A percentile compares a stretch with the other conserved stretches of the same genome.
These are phyloP conservation scores for Zygosaccharomyces gambellarensis DNA, from an alignment of 805 yeast genomes.

Conservation along the genomic window DNA sequence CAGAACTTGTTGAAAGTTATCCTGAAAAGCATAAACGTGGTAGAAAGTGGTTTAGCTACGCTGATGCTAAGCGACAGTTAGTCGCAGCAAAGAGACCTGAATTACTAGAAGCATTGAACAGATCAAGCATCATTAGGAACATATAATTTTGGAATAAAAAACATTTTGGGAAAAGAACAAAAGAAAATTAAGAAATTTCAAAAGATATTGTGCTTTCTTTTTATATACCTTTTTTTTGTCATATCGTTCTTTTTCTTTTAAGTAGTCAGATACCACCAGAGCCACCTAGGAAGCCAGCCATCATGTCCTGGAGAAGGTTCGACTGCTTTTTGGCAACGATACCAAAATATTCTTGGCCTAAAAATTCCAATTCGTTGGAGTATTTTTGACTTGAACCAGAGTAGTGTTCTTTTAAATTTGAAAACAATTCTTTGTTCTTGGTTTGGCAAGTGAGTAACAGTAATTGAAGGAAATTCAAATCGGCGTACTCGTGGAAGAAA, in stretches of 20 bases:
- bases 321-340: slow-evolving; percentile 48
- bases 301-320: slow-evolving; percentile 64
- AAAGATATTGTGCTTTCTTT: neutral
- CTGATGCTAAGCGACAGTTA: slow-evolving; percentile 62
- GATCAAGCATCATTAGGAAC: slow-evolving; percentile 42
- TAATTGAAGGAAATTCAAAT: slow-evolving; percentile 67
- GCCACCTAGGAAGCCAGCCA: slow-evolving; percentile 63
- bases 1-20: slow-evolving; percentile 54
- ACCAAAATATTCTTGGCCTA: slow-evolving; percentile 62
- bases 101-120: slow-evolving; percentile 55
- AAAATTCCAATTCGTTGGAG: slow-evolving; percentile 43
- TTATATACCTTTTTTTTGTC: neutral
- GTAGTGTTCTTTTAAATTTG: slow-evolving; percentile 50
- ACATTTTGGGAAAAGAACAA: neutral
- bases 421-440: slow-evolving; percentile 47
- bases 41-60: slow-evolving; percentile 70
- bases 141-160: slow-evolving; percentile 4
- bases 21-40: slow-evolving; percentile 66
- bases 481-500: slow-evolving; percentile 40
- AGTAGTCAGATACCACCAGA: slow-evolving; percentile 5
- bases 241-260: neutral
- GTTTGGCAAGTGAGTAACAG: slow-evolving; percentile 56
- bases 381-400: slow-evolving; percentile 26
- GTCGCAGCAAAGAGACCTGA: slow-evolving; percentile 59
- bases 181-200: neutral